phyloP scores from a whole-genome alignment of 208 protist species.

The Leishmania tarentolae region DNA sequence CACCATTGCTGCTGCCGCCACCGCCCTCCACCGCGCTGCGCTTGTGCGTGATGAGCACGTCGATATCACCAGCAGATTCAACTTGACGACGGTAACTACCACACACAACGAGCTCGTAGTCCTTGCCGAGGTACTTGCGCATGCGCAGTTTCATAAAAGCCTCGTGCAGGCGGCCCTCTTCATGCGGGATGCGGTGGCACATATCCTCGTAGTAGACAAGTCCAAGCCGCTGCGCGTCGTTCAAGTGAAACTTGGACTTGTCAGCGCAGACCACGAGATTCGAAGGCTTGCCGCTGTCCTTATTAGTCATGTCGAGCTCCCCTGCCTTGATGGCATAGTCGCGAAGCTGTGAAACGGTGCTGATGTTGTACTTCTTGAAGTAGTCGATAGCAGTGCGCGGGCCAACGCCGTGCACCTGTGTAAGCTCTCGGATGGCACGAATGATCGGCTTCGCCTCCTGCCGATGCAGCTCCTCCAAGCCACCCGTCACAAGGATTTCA shows the following conservation, averaged over 20 bases:
- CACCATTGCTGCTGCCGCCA: not conserved
- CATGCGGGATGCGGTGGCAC: conserved; percentile 74
- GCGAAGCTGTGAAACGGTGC: conserved; percentile 65
- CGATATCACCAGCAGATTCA: conserved; percentile 80
- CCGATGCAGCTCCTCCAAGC: conserved; percentile 67
- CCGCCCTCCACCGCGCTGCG: conserved; percentile 7
- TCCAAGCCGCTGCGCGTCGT: conserved; percentile 72
- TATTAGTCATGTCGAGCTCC: conserved; percentile 38
- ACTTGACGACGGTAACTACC: conserved; percentile 78
- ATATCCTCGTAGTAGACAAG: conserved; percentile 88
- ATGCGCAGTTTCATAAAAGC: conserved; percentile 77
- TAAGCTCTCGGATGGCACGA: conserved; percentile 75
- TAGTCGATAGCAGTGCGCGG: conserved; percentile 76
- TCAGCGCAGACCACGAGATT: conserved; percentile 18
- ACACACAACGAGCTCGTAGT: conserved; percentile 77
- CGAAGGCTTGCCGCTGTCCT: conserved; percentile 24
- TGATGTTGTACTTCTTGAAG: conserved; percentile 74
- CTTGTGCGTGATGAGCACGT: conserved; percentile 81
- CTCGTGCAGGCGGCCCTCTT: conserved; percentile 80
- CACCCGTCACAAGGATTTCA: conserved; percentile 81
- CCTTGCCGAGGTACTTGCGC: conserved; percentile 70
- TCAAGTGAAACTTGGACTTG: conserved; percentile 52
- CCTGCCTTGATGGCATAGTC: conserved; percentile 44
- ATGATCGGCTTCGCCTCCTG: conserved; percentile 77
- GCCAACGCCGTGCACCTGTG: conserved; percentile 87